A percentile compares a stretch with the other conserved stretches of the same genome.
These are phyloP conservation scores for Astrephomene gubernaculifera DNA, from an alignment of 139 green algal genomes.

Conservation along the genomic window DNA sequence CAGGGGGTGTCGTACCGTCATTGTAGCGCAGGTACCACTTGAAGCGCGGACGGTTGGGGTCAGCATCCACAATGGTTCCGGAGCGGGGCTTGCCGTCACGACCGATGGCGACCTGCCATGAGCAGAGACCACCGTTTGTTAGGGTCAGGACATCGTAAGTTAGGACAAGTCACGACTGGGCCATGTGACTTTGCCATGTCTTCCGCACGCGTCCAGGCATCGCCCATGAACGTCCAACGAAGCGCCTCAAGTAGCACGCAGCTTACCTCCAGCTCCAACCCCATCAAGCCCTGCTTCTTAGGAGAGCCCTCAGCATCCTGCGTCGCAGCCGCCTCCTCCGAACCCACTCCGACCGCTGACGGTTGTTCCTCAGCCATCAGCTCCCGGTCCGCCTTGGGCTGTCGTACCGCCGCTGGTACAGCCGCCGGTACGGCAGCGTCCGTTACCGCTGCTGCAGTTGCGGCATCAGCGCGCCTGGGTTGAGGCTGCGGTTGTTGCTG, in stretches of 20 bases:
- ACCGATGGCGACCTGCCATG: too few relatives aligned
- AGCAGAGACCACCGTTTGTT: not conserved
- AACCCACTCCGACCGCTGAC: too few relatives aligned
- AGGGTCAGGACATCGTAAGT: not conserved
- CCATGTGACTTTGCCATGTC: not conserved
- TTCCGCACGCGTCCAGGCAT: not conserved
- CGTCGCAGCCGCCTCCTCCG: too few relatives aligned
- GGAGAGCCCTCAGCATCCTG: too few relatives aligned
- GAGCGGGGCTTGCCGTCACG: not conserved
- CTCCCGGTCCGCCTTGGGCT: not conserved
- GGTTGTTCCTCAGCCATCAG: too few relatives aligned
- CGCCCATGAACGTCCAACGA: not conserved
- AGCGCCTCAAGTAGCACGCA: not conserved
- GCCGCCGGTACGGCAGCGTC: not conserved
- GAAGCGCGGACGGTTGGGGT: conserved; percentile 5
- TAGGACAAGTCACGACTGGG: not conserved
- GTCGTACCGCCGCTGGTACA: too few relatives aligned
- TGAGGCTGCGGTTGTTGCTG: too few relatives aligned
- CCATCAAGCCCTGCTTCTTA: too few relatives aligned
- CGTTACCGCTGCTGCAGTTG: not conserved
- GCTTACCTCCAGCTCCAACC: not conserved
- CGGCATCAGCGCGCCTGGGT: too few relatives aligned
- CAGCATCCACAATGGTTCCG: not conserved
- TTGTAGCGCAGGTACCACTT: conserved; percentile 13
- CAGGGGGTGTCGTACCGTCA: not conserved